Percentiles rank a stretch among this genome's conserved stretches.
phyloP scores from a whole-genome alignment of 139 green algal genomes.

The Chlorella vulgaris region DNA sequence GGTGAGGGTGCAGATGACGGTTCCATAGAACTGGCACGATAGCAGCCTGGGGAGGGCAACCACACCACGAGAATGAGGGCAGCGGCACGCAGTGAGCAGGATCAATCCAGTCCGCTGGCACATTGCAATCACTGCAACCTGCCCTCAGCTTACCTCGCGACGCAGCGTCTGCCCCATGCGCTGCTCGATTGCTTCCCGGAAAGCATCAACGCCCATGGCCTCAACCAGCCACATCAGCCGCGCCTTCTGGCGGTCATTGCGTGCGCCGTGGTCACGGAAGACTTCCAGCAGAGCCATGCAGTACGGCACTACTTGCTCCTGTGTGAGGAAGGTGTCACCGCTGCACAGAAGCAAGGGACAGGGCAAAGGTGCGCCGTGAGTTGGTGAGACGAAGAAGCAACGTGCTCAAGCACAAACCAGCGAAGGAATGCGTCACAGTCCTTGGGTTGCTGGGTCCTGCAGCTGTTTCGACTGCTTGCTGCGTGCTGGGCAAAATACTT shows the following conservation, averaged over 20 bases:
- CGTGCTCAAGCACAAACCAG: background rate
- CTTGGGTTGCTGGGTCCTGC: too few species aligned
- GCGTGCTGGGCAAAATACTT: too few species aligned
- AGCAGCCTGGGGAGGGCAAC: background rate
- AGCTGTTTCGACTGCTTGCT: too few species aligned
- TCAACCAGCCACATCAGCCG: slow-evolving; percentile 98
- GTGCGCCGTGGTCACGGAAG: slow-evolving; percentile 88
- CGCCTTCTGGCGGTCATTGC: slow-evolving; percentile 89
- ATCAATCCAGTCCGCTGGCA: too few species aligned
- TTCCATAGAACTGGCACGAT: background rate
- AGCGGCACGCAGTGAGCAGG: too few species aligned
- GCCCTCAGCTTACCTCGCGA: slow-evolving; percentile 29
- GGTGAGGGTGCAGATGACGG: background rate
- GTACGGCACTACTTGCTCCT: slow-evolving; percentile 79
- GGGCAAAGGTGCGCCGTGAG: background rate
- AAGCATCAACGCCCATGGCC: slow-evolving; percentile 75
- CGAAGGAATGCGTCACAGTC: too few species aligned
- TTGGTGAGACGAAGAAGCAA: background rate
- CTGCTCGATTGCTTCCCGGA: slow-evolving; percentile 70
- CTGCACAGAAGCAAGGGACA: slow-evolving; percentile 16
- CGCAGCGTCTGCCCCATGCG: slow-evolving; percentile 72
- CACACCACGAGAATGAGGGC: too few species aligned
- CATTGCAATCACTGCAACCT: background rate
- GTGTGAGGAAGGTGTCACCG: slow-evolving; percentile 80
- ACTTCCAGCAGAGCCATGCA: slow-evolving; percentile 78